Evolutionary conservation across 306 rosid genomes (phyloP), one percentile per base, ranked within the genome.

Genomic region (Carpinus fangiana): DNA sequence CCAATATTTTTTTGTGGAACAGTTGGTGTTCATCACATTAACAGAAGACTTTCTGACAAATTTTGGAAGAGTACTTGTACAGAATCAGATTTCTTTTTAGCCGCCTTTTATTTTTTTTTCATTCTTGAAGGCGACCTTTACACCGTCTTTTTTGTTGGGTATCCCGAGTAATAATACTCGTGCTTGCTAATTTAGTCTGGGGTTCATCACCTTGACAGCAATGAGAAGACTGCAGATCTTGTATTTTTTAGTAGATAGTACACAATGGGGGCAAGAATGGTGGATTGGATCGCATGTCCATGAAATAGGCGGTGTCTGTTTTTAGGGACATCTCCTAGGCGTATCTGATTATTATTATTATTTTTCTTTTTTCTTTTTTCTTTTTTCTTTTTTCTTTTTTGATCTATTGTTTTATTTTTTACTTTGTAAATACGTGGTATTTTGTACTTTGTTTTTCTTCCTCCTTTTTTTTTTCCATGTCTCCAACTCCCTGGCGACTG

Each of bases 21-120:
- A 81, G 91, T 78, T 86, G 82, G 78, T 71, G 83, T 73, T 83
- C 73, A 61, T 80, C 85, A 64, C 73, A 78, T 79, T 83, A 78
- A 53, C 69, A 20, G 78, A 77, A 79, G 81, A 82, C 81, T 77
- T 78, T 51, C 69, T 79, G 84, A 88, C 83, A 85, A 88, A 80
- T 79, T 86, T 73, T 79, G 76, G 79, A 70, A 74, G 85, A 81
- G 86, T 90, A 80, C 61, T 77, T 91, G 98, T 91, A 95, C 90
- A 91, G 90, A 86, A 78, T 75, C 83, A 69, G 91, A 87, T 82
- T 83, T 79, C 87, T 77, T 72, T 76, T 73, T 28, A 81, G 91
- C 89, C 93, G 86, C 80, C 84, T 65, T 86, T 53, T 61, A 72
- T 73, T 79, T 84, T 88, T 76, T 83, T 76, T 83, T 73, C 79